Evolutionary conservation across 176 grass and related monocot species (phyloP), one percentile per base, ranked within the genome.

Genomic region (Musa itinerans): DNA sequence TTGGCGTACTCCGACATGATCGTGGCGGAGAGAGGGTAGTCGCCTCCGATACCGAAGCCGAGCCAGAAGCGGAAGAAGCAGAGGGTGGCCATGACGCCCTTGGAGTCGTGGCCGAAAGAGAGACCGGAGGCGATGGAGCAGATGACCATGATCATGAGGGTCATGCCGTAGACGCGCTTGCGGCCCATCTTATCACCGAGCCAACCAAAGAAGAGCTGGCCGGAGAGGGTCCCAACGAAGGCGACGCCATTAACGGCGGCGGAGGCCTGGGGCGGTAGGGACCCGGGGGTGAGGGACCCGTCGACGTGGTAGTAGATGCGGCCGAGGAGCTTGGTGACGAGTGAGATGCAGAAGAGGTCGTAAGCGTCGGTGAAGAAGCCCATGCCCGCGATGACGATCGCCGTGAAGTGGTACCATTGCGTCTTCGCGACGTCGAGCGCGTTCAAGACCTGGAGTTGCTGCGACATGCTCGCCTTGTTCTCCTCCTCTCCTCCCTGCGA

Each of bases 331-430:
- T 84, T 84, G 11, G 70, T 79, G 9, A 84, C 76, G 3, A 84
- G 76, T 9, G 82, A 84, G 25, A 84, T 79, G 70, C 82, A 84
- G 76, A 84, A 84, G 76, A 84, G 76, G 52, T 84, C 82, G 21
- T 84, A 84, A 17, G 82, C 82, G 74, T 84, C 82, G 20, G 77
- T 84, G 70, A 84, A 84, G 77, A 84, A 84, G 59, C 82, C 82
- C 76, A 84, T 84, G 61, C 82, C 82, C 19, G 77, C 82, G 50
- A 84, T 74, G 17, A 84, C 48, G 58, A 84, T 84, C 1, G 82
- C 69, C 27, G 82, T 84, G 59, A 80, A 84, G 59, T 84, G 82
- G n/a, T 84, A 84, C 71, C 56, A 75, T 26, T 80, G 76, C 9
- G 77, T 84, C 62, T 27, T 63, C 17, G 81, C 81, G 3, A 69